These are phyloP conservation scores for Tricholoma matsutake DNA, from an alignment of 768 basidiomycete genomes.

Conservation along the genomic window DNA sequence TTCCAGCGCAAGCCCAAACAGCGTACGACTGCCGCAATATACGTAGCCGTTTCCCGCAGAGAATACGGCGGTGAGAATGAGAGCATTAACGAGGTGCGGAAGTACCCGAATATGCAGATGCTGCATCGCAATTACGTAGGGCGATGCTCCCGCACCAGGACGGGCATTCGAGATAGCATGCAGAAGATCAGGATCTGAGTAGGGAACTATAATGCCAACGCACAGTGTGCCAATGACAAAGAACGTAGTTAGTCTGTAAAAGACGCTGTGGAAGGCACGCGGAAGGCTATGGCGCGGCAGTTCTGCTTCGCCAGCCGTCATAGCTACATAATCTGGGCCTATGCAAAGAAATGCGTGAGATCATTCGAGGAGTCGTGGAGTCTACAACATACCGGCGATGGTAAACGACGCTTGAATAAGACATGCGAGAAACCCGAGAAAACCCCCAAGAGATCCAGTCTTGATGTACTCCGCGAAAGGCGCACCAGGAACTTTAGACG, in stretches of 20 bases:
- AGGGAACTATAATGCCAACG: constrained; percentile 77
- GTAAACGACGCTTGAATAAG: constrained; percentile 61
- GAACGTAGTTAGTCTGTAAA: constrained; percentile 76
- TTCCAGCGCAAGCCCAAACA: constrained; percentile 56
- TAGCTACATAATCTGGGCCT: constrained; percentile 51
- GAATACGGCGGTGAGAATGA: constrained; percentile 64
- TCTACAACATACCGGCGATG: constrained; percentile 44
- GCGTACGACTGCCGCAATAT: constrained; percentile 54
- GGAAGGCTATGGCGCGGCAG: constrained; percentile 70
- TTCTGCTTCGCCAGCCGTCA: constrained; percentile 70
- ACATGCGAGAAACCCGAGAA: constrained; percentile 62
- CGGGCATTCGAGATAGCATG: constrained; percentile 52
- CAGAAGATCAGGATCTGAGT: constrained; percentile 57
- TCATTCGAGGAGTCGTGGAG: background rate
- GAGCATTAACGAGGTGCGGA: constrained; percentile 70
- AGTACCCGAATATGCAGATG: constrained; percentile 63
- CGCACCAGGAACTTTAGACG: constrained; percentile 42
- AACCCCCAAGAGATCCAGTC: constrained; percentile 51
- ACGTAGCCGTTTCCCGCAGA: constrained; percentile 72
- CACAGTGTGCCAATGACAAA: constrained; percentile 72
- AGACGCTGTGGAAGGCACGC: constrained; percentile 70
- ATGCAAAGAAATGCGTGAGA: background rate
- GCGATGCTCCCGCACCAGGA: constrained; percentile 60
- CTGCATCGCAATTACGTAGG: constrained; percentile 83
- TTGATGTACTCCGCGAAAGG: constrained; percentile 58